These are phyloP conservation scores for Apocynum venetum DNA, from an alignment of 257 asterid species.

Conservation along the genomic window DNA sequence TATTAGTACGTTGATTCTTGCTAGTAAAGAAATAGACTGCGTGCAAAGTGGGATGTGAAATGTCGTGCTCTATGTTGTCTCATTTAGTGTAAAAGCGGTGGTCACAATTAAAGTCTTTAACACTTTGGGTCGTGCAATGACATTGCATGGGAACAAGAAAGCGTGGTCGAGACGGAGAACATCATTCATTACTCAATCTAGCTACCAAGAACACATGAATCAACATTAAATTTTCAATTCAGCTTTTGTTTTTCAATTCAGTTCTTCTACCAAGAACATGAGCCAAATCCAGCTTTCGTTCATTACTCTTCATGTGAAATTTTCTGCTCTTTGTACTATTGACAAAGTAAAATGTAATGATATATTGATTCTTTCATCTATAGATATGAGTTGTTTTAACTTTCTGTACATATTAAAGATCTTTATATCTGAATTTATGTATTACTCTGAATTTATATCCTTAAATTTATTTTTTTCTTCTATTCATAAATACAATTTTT, in stretches of 20 bases:
- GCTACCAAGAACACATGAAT: constrained; percentile 5
- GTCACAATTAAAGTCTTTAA: constrained; percentile 11
- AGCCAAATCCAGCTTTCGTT: background rate
- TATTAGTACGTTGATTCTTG: too few species aligned
- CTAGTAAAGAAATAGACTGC: constrained; percentile 45
- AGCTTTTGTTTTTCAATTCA: too few species aligned
- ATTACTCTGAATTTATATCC: too few species aligned
- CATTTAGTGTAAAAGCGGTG: constrained; percentile 46
- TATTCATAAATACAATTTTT: too few species aligned
- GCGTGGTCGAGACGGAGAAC: constrained; percentile 83
- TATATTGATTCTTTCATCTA: too few species aligned
- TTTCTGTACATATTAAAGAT: too few species aligned
- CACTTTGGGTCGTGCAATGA: constrained; percentile 39
- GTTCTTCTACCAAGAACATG: background rate
- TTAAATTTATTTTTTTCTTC: too few species aligned
- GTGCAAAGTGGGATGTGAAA: constrained; percentile 69
- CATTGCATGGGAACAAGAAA: constrained; percentile 53
- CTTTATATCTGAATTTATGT: too few species aligned
- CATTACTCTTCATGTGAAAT: background rate
- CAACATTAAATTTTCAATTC: background rate
- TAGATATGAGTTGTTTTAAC: too few species aligned
- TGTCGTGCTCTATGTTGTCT: constrained; percentile 48
- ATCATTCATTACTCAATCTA: constrained; percentile 20
- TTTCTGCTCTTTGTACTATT: background rate
- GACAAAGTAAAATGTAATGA: too few species aligned